Conservation (phyloP, 2,329 filamentous ascomycete genomes). For the Teratosphaeria nubilosa region DNA sequence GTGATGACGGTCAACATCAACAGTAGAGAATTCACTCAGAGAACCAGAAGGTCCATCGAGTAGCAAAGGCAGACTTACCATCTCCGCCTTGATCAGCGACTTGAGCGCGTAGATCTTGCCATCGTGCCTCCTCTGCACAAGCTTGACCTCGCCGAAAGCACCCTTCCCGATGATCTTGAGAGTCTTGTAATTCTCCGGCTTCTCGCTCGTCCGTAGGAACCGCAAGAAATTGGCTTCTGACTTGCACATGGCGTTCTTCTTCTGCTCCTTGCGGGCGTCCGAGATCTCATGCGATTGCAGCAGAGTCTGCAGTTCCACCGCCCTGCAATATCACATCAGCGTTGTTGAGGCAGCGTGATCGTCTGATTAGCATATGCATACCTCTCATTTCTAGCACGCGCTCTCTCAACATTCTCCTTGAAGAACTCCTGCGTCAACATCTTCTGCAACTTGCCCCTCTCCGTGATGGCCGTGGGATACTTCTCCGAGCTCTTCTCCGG, state of each 20-base stretch:
- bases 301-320: slow-evolving; percentile 82
- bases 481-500: slow-evolving; percentile 73
- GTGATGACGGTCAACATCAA: slow-evolving; percentile 9
- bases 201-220: slow-evolving; percentile 86
- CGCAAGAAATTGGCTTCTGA: slow-evolving; percentile 89
- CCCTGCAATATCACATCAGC: slow-evolving; percentile 43
- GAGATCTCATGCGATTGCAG: slow-evolving; percentile 67
- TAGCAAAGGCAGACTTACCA: slow-evolving; percentile 42
- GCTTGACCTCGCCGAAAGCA: slow-evolving; percentile 94
- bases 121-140: slow-evolving; percentile 92
- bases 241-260: slow-evolving; percentile 73
- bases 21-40: background rate
- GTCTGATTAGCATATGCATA: slow-evolving; percentile 28
- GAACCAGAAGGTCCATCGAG: background rate
- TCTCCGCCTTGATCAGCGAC: slow-evolving; percentile 95
- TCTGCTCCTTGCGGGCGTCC: slow-evolving; percentile 67
- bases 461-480: slow-evolving; percentile 78
- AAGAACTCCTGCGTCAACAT: slow-evolving; percentile 71
- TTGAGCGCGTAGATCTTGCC: slow-evolving; percentile 98
- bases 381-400: slow-evolving; percentile 90
- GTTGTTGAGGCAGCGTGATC: background rate
- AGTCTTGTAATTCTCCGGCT: slow-evolving; percentile 87
- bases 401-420: slow-evolving; percentile 95
- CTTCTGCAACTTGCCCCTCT: slow-evolving; percentile 56
- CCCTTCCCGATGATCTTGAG: slow-evolving; percentile 99